Evolutionary conservation across 148 eudicot genomes (phyloP).

Genomic region (Amaranthus palmeri): DNA sequence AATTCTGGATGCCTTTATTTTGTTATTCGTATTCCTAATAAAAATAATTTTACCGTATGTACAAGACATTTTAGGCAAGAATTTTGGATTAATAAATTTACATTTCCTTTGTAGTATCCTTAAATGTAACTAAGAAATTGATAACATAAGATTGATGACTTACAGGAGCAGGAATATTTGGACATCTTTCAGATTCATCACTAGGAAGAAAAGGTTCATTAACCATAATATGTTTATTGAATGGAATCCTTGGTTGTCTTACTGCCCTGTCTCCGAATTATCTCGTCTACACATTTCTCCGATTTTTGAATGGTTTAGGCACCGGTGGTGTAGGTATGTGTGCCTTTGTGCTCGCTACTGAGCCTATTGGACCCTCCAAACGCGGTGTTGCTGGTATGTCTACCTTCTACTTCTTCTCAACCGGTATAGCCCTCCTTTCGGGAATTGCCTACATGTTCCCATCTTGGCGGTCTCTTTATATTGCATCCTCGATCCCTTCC

Average conservation of each 20-base stretch:
- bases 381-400: constrained; percentile 89
- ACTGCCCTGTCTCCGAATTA: constrained; percentile 65
- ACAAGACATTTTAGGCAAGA: too few species aligned
- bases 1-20: too few species aligned
- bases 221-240: constrained; percentile 47
- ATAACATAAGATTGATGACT: neutral
- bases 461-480: constrained; percentile 66
- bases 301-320: constrained; percentile 66
- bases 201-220: constrained; percentile 78
- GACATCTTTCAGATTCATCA: constrained; percentile 74
- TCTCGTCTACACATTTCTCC: constrained; percentile 43
- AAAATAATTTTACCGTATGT: too few species aligned
- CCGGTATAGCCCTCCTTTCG: constrained; percentile 59
- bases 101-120: too few species aligned
- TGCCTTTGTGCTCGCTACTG: constrained; percentile 75
- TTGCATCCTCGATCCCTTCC: constrained; percentile 70
- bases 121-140: too few species aligned
- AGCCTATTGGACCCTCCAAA: constrained; percentile 64
- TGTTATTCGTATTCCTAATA: too few species aligned
- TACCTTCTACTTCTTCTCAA: constrained; percentile 82
- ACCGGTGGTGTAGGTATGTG: constrained; percentile 86
- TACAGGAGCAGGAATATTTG: constrained; percentile 89
- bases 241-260: constrained; percentile 55
- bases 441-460: constrained; percentile 63
- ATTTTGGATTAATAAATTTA: too few species aligned